Evolutionary conservation across 306 rosid species (phyloP).

Genomic region (Rosa multiflora): DNA sequence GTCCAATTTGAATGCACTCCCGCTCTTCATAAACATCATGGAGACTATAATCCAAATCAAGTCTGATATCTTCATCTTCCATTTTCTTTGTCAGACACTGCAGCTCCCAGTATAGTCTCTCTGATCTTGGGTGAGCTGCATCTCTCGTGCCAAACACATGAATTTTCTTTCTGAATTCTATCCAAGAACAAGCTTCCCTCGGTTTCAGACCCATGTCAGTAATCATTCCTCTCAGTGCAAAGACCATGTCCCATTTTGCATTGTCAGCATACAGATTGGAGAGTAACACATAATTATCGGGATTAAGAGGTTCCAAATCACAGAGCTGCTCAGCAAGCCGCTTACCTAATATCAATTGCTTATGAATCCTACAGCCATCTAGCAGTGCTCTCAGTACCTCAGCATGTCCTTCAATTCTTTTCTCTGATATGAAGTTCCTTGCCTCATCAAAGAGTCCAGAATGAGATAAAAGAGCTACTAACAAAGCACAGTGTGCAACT

Average conservation of each 20-base stretch:
- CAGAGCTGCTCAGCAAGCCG: conserved; percentile 54
- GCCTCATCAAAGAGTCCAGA: conserved; percentile 51
- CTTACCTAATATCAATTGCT: conserved; percentile 37
- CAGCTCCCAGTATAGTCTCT: conserved; percentile 47
- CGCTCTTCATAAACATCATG: conserved; percentile 74
- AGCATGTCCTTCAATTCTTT: conserved; percentile 35
- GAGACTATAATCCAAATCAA: conserved; percentile 43
- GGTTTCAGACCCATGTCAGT: conserved; percentile 65
- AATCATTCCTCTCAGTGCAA: conserved; percentile 35
- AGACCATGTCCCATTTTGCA: conserved; percentile 46
- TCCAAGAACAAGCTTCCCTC: conserved; percentile 58
- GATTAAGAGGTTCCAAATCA: conserved; percentile 62
- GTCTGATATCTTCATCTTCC: conserved; percentile 40
- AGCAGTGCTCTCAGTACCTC: conserved; percentile 52
- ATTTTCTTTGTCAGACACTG: conserved; percentile 53
- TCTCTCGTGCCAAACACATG: conserved; percentile 77
- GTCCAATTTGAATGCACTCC: conserved; percentile 57
- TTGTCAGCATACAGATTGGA: conserved; percentile 56
- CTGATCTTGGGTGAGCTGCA: conserved; percentile 63
- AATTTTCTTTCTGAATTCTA: conserved; percentile 53
- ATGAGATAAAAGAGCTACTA: conserved; percentile 57
- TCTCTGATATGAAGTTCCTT: conserved; percentile 34
- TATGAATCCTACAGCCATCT: conserved; percentile 66
- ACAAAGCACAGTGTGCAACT: conserved; percentile 33
- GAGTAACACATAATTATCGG: conserved; percentile 58